Evolutionary conservation across 495 filamentous ascomycete species (phyloP), one percentile per base, ranked within the genome.

Genomic region (Daldinia grandis): DNA sequence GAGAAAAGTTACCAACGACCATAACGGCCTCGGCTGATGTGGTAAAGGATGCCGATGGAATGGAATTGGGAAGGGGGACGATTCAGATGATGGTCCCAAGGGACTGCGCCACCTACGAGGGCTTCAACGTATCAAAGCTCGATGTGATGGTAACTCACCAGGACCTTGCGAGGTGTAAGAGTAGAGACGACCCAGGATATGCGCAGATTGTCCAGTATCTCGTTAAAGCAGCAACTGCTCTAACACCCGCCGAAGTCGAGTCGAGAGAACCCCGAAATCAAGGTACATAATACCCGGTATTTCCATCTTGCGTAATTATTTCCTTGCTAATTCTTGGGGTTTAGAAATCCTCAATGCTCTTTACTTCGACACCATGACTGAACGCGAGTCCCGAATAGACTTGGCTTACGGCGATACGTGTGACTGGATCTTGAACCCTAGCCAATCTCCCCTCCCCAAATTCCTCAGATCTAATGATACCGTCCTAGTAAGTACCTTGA

Each of bases 261-360:
- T 68, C 74, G 15, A 71, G 69, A 35, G 74, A 76, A n/a, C 76
- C 71, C 12, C 66, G 76, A 51, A 78, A 76, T 33, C 76, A 76
- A 78, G 76, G 76, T 78, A 76, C 3, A 31, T n/a, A 10, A 21
- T 9, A 21, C 9, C 33, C 33, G 1, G 27, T 25, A 1, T 44
- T 40, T 56, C 14, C 14, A 25, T 62, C 3, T 12, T 47, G 4
- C 12, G 10, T 37, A 1, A 30, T 15, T 31, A 1, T 21, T 38
- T 38, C 15, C 3, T 50, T 17, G 2, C 61, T 67, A 19, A 61
- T 28, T 49, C 33, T 57, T 21, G 30, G 42, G 19, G 25, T 64
- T 19, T 61, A 78, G 76, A 78, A 64, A 78, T 78, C 12, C 67
- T 78, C 10, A 76, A 78, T 28, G 61, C 74, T 3, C 58, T 78